Percentiles rank a stretch among this genome's conserved stretches.
These are phyloP conservation scores for Aspergillus sp. DNA, from an alignment of 2,329 filamentous ascomycete species.

Conservation along the genomic window DNA sequence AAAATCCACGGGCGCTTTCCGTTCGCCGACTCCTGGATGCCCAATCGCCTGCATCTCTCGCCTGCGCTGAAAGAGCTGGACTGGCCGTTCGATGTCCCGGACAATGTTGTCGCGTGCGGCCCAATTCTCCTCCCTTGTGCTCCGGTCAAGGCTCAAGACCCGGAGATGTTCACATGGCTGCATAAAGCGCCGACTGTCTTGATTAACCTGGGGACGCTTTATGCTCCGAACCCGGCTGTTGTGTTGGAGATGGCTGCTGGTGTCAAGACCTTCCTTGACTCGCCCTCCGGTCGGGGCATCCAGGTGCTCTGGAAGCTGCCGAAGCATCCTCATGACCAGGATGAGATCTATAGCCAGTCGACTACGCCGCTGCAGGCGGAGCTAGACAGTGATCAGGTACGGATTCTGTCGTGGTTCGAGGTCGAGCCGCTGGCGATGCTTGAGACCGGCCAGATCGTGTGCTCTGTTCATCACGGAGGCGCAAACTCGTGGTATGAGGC, in stretches of 20 bases:
- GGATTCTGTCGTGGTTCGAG: conserved; percentile 45
- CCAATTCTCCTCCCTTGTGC: conserved; percentile 45
- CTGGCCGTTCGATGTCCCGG: conserved; percentile 42
- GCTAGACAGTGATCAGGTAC: conserved; percentile 32
- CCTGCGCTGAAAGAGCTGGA: conserved; percentile 37
- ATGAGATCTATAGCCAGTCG: conserved; percentile 21
- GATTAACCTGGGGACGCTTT: conserved; percentile 51
- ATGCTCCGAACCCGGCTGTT: conserved; percentile 31
- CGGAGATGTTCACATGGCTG: conserved; percentile 48
- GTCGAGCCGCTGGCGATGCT: conserved; percentile 40
- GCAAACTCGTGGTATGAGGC: conserved; percentile 50
- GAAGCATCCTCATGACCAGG: conserved; percentile 22
- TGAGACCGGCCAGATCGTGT: conserved; percentile 38
- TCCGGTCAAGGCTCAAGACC: conserved; percentile 40
- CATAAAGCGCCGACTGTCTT: conserved; percentile 45
- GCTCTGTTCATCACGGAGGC: conserved; percentile 47
- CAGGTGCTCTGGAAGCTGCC: conserved; percentile 44
- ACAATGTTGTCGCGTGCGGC: conserved; percentile 47
- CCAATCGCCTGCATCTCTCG: conserved; percentile 29
- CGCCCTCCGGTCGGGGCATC: conserved; percentile 21
- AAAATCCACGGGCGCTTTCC: conserved; percentile 30
- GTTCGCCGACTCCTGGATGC: conserved; percentile 26
- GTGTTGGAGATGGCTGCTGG: conserved; percentile 42
- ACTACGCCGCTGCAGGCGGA: conserved; percentile 23
- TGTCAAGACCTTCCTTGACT: conserved; percentile 38